These are phyloP conservation scores for Cryptococcus floricola DNA, from an alignment of 1,284 basidiomycete genomes.

Conservation along the genomic window DNA sequence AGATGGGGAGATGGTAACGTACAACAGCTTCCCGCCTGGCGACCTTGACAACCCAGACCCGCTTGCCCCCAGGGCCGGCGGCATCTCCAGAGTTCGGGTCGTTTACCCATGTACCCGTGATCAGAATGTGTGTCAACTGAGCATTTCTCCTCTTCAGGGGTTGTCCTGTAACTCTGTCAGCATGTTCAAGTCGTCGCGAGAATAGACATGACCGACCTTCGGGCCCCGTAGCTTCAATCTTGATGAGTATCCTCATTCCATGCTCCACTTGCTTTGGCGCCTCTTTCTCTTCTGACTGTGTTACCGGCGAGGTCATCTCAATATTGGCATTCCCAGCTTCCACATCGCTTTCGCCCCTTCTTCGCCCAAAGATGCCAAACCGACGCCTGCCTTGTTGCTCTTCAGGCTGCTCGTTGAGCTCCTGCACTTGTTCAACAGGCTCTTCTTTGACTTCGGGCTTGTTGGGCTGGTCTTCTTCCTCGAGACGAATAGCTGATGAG, in stretches of 20 bases:
- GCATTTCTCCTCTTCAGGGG: conserved; percentile 65
- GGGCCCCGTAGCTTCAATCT: conserved; percentile 69
- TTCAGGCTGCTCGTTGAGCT: not conserved
- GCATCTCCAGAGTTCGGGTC: conserved; percentile 21
- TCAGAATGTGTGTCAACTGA: conserved; percentile 77
- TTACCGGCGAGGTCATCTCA: conserved; percentile 38
- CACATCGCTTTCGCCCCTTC: conserved; percentile 36
- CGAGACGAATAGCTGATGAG: conserved; percentile 32
- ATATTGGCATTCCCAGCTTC: conserved; percentile 20
- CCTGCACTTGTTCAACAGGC: conserved; percentile 1
- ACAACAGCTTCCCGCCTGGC: conserved; percentile 76
- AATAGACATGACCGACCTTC: conserved; percentile 54
- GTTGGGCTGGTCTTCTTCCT: conserved; percentile 13
- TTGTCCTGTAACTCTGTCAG: conserved; percentile 26
- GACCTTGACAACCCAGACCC: conserved; percentile 76
- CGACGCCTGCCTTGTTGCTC: conserved; percentile 18
- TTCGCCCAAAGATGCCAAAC: conserved; percentile 29
- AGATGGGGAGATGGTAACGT: conserved; percentile 2
- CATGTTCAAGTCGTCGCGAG: not conserved
- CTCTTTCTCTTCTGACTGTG: conserved; percentile 50
- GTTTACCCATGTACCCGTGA: conserved; percentile 64
- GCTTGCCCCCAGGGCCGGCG: conserved; percentile 50
- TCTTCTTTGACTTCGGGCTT: conserved; percentile 10
- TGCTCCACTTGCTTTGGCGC: conserved; percentile 54
- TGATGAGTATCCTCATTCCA: conserved; percentile 70